These are phyloP conservation scores for Acer campestre DNA, from an alignment of 345 rosid species.

Conservation along the genomic window DNA sequence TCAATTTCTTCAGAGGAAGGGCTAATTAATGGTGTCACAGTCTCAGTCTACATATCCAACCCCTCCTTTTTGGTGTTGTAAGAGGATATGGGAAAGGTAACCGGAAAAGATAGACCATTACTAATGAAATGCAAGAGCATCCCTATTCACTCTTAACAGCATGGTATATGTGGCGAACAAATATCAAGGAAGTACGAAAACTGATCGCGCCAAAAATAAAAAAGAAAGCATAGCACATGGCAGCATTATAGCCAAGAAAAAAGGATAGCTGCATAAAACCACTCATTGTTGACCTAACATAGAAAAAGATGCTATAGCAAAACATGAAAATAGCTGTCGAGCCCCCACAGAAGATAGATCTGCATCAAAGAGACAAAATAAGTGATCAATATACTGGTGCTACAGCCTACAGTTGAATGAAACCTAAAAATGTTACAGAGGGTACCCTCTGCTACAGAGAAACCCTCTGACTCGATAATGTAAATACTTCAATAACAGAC, in stretches of 20 bases:
- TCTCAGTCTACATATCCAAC: background rate
- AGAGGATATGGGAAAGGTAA: background rate
- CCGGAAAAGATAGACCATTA: background rate
- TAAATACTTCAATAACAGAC: slow-evolving; percentile 6
- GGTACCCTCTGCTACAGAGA: background rate
- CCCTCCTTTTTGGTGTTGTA: background rate
- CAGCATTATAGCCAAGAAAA: slow-evolving; percentile 68
- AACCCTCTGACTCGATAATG: background rate
- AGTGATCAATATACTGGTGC: background rate
- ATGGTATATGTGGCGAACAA: slow-evolving; percentile 55
- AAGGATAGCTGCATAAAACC: slow-evolving; percentile 70
- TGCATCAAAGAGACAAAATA: slow-evolving; percentile 37
- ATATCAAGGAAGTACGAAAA: slow-evolving; percentile 61
- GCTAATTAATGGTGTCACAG: background rate
- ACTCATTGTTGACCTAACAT: slow-evolving; percentile 62
- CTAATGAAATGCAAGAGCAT: background rate
- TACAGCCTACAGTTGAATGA: background rate
- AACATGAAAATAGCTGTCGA: slow-evolving; percentile 70
- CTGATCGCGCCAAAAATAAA: slow-evolving; percentile 69
- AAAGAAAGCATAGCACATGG: slow-evolving; percentile 72
- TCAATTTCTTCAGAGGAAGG: background rate
- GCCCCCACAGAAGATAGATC: slow-evolving; percentile 72
- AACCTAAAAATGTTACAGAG: background rate
- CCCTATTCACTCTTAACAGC: slow-evolving; percentile 56
- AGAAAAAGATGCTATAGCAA: slow-evolving; percentile 64